Base-by-base conservation (phyloP, 108 stramenopile species). In the Pseudonitzschia delicatissima region DNA sequence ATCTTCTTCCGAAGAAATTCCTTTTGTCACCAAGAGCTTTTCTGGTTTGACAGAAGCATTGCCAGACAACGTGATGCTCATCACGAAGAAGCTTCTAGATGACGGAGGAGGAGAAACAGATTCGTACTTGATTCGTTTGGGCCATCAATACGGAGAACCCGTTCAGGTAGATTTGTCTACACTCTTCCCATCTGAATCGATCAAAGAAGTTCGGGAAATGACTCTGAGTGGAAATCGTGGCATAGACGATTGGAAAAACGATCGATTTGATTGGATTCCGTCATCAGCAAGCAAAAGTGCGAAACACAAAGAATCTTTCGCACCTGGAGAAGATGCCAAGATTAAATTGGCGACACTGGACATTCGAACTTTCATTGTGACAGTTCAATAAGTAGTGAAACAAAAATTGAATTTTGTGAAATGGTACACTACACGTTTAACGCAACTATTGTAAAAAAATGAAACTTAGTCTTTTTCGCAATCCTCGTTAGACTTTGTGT, bases 131-230 rank as follows among this genome's bases (percentile, higher is more conserved):
- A 36, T 91, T 21, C 92, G 96, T n/a, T 59, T 97, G n/a, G 93
- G 81, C 7, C 96, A 98, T 82, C 91, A 94, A 67, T 96, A 87
- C 62, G 84, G 81, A 25, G 96, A 96, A 57, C 50, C 66, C 42
- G 61, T 60, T 9, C 29, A 40, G 18, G 50, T 74, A n/a, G 59
- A 67, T 32, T n/a, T 74, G 11, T 58, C 49, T 0, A 35, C 25
- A 5, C 21, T 58, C n/a, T 29, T 74, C 6, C 73, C 73, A 28
- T 59, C 36, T 23, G 47, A 74, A 34, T 36, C 42, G 12, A 62
- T 74, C 23, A 31, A 37, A 8, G 32, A 55, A 5, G 32, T 74
- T 21, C 32, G n/a, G 1, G 73, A 74, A 42, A 49, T 34, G 20
- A 74, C 73, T 32, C 42, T 74, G 37, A 66, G 64, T 62, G 73